Evolutionary conservation across 176 grass and related monocot species (phyloP), one percentile per base, ranked within the genome.

Genomic region (Oryza coarctata): DNA sequence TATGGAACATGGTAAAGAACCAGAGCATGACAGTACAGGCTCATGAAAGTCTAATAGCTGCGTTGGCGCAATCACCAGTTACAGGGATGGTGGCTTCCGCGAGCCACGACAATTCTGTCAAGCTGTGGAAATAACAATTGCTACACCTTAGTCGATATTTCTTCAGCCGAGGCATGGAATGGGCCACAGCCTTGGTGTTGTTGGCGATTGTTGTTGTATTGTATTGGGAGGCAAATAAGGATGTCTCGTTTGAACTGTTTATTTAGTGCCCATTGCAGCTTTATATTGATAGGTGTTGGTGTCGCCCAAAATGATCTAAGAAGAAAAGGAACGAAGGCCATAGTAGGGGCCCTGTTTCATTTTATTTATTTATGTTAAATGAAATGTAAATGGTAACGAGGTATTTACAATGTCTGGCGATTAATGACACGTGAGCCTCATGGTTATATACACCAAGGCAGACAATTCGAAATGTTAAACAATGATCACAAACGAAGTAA

Each of bases 1-100:
- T 99, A 41, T 99, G 93, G 97, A 92, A 94, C 83, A 94, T 93
- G 91, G 84, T 80, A 44, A 92, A 99, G 77, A 99, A 99, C 80
- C 91, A 96, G 68, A 96, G 85, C 76, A 87, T 94, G 86, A 85
- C 91, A 5, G 81, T 99, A 20, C 93, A 87, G 63, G 97, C 97
- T 12, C 97, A 99, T 23, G 97, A 99, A 52, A 85, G 91, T 83
- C 75, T 92, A 27, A 99, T 99, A 18, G 96, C 91, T 0, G 77
- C 91, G n/a, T 43, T 99, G 73, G 89, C 97, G 7, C 91, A 99
- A 45, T 95, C 97, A 35, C 87, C 85, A 7, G 83, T 73, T 39
- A 94, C 91, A 18, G 93, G 97, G 39, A 99, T 94, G 93, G 87
- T 99, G 31, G 97, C 97, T 65, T 99, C 97, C 45, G 93, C 91